phyloP scores from a whole-genome alignment of 192 early-diverging fungal genomes.

The Coemansia sp. region DNA sequence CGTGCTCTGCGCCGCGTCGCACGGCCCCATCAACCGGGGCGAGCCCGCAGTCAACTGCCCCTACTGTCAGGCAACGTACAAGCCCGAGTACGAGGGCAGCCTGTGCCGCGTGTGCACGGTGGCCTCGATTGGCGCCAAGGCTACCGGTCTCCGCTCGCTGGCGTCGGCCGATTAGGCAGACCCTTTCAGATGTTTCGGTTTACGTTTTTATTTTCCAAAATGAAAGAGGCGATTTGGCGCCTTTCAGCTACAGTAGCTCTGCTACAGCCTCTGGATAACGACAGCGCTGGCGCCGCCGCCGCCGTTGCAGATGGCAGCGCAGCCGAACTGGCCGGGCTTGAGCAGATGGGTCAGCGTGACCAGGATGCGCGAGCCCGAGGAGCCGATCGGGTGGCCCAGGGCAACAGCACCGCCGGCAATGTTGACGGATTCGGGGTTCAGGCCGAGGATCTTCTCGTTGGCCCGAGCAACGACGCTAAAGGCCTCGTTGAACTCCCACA shows the following conservation, averaged over 20 bases:
- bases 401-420: conserved; percentile 77
- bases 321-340: conserved; percentile 75
- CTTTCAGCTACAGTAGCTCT: too few relatives aligned
- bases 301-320: conserved; percentile 78
- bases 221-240: background rate
- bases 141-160: conserved; percentile 59
- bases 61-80: conserved; percentile 82
- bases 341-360: conserved; percentile 77
- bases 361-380: conserved; percentile 74
- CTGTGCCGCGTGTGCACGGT: conserved; percentile 87
- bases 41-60: conserved; percentile 74
- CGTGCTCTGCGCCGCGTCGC: conserved; percentile 76
- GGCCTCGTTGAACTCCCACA: conserved; percentile 97
- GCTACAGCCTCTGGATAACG: conserved; percentile 18
- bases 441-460: conserved; percentile 81
- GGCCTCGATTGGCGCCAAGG: conserved; percentile 71
- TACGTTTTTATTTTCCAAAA: background rate
- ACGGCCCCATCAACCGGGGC: conserved; percentile 86
- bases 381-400: conserved; percentile 78
- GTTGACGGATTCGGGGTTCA: conserved; percentile 65
- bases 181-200: background rate
- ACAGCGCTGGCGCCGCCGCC: conserved; percentile 62
- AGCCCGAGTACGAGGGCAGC: conserved; percentile 70
- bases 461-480: conserved; percentile 88
- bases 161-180: conserved; percentile 8